Evolutionary conservation across 2,329 filamentous ascomycete species (phyloP).

Genomic region (Pyrenophora graminea): DNA sequence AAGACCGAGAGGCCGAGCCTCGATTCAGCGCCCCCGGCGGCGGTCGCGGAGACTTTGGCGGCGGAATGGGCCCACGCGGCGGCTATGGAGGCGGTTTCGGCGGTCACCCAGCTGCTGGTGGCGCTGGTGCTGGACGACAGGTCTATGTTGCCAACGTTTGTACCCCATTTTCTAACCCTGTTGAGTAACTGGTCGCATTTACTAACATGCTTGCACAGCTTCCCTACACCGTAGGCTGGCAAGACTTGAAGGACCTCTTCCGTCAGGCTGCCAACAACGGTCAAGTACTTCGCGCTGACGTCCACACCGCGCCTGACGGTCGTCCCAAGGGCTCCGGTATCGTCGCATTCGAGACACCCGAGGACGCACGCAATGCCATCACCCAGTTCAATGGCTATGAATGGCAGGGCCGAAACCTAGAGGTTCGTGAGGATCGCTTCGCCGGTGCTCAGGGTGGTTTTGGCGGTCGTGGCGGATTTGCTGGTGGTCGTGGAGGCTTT

Average conservation of each 20-base stretch:
- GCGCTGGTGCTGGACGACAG: slow-evolving; percentile 74
- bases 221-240: slow-evolving; percentile 96
- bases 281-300: slow-evolving; percentile 86
- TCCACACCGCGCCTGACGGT: slow-evolving; percentile 88
- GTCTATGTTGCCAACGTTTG: slow-evolving; percentile 98
- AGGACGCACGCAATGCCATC: slow-evolving; percentile 94
- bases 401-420: slow-evolving; percentile 91
- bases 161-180: slow-evolving; percentile 50
- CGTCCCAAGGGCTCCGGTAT: slow-evolving; percentile 96
- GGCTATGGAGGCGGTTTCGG: slow-evolving; percentile 52
- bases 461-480: slow-evolving; percentile 47
- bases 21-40: slow-evolving; percentile 78
- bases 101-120: slow-evolving; percentile 62
- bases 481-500: slow-evolving; percentile 12
- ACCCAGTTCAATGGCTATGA: slow-evolving; percentile 98
- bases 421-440: slow-evolving; percentile 95
- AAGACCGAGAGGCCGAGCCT: slow-evolving; percentile 98
- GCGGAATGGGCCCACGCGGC: slow-evolving; percentile 45
- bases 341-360: slow-evolving; percentile 91
- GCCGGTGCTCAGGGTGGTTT: slow-evolving; percentile 61
- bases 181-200: slow-evolving; percentile 35
- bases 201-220: slow-evolving; percentile 64
- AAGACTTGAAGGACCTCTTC: slow-evolving; percentile 98
- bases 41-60: slow-evolving; percentile 52
- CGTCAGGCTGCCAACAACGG: slow-evolving; percentile 70